Evolutionary conservation across 257 asterid genomes (phyloP), one percentile per base, ranked within the genome.

Genomic region (Plantago ovata): DNA sequence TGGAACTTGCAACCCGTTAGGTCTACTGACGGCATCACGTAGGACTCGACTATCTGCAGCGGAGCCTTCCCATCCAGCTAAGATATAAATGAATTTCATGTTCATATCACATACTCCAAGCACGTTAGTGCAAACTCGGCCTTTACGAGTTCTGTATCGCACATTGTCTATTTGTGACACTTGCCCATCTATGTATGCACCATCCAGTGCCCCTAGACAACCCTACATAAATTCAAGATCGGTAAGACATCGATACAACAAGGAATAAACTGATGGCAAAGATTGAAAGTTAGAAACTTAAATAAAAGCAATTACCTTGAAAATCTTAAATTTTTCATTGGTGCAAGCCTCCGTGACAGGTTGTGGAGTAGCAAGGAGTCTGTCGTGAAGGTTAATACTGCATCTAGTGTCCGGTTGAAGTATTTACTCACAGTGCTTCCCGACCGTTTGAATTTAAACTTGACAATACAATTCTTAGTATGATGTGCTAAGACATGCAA

Each of bases 401-500:
- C 52, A 46, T 46, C 52, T 6, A 46, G 11, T 5, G 52, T 46
- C 1, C 52, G 24, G 11, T 46, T 46, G 52, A 46, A 46, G 52
- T 46, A 46, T 22, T 46, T 46, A 9, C 52, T 46, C 2, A 46
- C 19, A 1, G 24, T 46, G 13, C 24, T 16, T 4, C 52, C 24
- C 4, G 52, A 46, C 7, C 24, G 20, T 46, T 46, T 46, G 15
- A n/a, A n/a, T n/a, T 50, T 32, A 20, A 19, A 22, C 53, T 23
- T 9, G 0, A 21, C 13, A 10, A 23, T 20, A 6, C 56, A 3
- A 21, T 50, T 50, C 15, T 50, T 50, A 4, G 16, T 7, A 10
- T 50, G 56, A 23, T 50, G 56, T 3, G 56, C 56, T 19, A 48
- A 48, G 8, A 13, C 9, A 42, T 42, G 47, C 47, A 42, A 42